These are phyloP conservation scores for Senecio squalidus DNA, from an alignment of 140 eudicot genomes.

Conservation along the genomic window DNA sequence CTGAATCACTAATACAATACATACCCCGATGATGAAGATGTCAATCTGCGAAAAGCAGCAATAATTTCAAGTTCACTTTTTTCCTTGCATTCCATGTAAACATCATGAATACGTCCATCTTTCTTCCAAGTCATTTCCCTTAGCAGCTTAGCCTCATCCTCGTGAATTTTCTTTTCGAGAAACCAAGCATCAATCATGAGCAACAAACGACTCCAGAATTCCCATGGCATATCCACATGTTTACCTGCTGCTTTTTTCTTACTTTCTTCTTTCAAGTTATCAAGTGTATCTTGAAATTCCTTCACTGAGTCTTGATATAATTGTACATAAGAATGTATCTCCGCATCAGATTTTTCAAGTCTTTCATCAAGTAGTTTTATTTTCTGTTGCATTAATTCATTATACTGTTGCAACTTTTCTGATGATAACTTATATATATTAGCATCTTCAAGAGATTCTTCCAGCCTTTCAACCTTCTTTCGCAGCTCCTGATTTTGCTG, in stretches of 20 bases:
- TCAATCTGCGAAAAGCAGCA: slow-evolving; percentile 53
- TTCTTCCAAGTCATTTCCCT: slow-evolving; percentile 85
- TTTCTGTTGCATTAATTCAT: slow-evolving; percentile 81
- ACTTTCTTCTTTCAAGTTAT: slow-evolving; percentile 69
- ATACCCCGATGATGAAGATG: slow-evolving; percentile 54
- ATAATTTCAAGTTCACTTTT: slow-evolving; percentile 60
- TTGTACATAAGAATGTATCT: slow-evolving; percentile 73
- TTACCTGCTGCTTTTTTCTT: slow-evolving; percentile 46
- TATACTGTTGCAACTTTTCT: slow-evolving; percentile 68
- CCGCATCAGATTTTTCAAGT: slow-evolving; percentile 80
- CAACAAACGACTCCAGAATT: slow-evolving; percentile 83
- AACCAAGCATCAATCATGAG: slow-evolving; percentile 87
- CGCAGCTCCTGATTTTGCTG: slow-evolving; percentile 86
- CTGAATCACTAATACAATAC: slow-evolving; percentile 2
- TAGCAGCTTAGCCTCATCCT: slow-evolving; percentile 58
- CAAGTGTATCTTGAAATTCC: slow-evolving; percentile 82
- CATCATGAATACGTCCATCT: slow-evolving; percentile 61
- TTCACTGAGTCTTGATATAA: slow-evolving; percentile 79
- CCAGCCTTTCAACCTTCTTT: slow-evolving; percentile 77
- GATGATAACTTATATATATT: slow-evolving; percentile 65
- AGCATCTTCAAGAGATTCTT: slow-evolving; percentile 77
- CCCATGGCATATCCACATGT: slow-evolving; percentile 75
- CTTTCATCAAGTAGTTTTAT: slow-evolving; percentile 78
- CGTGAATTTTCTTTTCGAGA: slow-evolving; percentile 70
- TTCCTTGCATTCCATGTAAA: slow-evolving; percentile 67